A percentile compares a stretch with the other conserved stretches of the same genome.
Evolutionary conservation across 2,329 filamentous ascomycete genomes (phyloP).

Genomic region (Magnaporthiopsis incrustans): DNA sequence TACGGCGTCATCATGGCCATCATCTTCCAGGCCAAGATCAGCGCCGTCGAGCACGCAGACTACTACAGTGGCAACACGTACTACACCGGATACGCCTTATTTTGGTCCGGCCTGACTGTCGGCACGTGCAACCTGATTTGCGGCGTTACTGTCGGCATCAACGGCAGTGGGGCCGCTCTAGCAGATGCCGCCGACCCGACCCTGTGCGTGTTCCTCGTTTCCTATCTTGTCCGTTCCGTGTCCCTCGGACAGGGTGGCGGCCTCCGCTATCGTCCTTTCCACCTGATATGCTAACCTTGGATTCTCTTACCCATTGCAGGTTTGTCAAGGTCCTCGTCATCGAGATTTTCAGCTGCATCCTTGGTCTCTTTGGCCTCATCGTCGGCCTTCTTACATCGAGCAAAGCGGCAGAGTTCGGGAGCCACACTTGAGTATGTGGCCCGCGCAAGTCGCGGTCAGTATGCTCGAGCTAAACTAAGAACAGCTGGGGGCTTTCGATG

Average conservation of each 20-base stretch:
- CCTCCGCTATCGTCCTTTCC: background rate
- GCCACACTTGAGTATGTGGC: background rate
- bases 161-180: slow-evolving; percentile 90
- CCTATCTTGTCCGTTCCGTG: background rate
- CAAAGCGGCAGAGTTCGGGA: slow-evolving; percentile 69
- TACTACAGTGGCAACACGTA: slow-evolving; percentile 71
- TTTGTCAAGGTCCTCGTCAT: slow-evolving; percentile 99
- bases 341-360: slow-evolving; percentile 97
- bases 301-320: slow-evolving; percentile 36
- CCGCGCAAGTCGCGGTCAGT: background rate
- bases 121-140: slow-evolving; percentile 95
- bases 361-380: slow-evolving; percentile 93
- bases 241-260: background rate
- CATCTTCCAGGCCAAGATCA: slow-evolving; percentile 87
- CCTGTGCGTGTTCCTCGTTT: slow-evolving; percentile 52
- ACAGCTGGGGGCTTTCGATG: background rate
- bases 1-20: slow-evolving; percentile 99
- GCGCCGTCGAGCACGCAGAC: slow-evolving; percentile 52
- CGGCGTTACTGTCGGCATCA: slow-evolving; percentile 94
- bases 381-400: slow-evolving; percentile 81
- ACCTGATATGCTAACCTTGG: background rate
- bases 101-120: slow-evolving; percentile 92
- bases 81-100: slow-evolving; percentile 91
- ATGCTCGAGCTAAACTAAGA: background rate
- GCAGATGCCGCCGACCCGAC: slow-evolving; percentile 90